Evolutionary conservation across 2,329 filamentous ascomycete genomes (phyloP).

Genomic region (Fusarium nematophilum): DNA sequence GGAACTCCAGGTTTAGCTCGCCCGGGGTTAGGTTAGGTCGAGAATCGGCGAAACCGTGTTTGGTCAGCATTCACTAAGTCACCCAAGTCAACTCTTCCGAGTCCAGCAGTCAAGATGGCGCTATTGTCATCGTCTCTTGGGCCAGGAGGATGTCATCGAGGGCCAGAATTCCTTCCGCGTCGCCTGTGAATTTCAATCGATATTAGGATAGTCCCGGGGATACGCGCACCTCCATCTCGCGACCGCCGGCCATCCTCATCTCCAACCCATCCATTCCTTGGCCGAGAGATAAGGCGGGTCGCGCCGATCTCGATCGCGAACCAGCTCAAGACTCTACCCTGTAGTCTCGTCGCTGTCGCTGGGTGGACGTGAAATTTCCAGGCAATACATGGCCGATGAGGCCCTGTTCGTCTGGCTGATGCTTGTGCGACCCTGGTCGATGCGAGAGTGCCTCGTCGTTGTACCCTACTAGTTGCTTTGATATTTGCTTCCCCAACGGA

Average conservation of each 20-base stretch:
- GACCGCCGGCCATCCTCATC: constrained; percentile 10
- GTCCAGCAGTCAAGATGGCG: constrained; percentile 24
- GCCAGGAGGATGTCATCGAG: constrained; percentile 21
- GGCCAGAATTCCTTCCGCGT: constrained; percentile 22
- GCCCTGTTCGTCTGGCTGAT: background rate
- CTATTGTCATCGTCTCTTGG: constrained; percentile 14
- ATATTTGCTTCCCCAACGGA: no score
- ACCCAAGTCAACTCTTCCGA: constrained; percentile 18
- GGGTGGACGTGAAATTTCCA: background rate
- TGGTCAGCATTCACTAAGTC: constrained; percentile 31
- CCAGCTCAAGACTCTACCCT: constrained; percentile 22
- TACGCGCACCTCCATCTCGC: constrained; percentile 7
- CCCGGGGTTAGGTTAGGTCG: constrained; percentile 10
- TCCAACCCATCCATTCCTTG: constrained; percentile 23
- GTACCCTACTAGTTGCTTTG: no score
- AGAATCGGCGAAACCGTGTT: constrained; percentile 28
- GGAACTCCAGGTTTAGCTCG: constrained; percentile 29
- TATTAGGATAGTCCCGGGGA: constrained; percentile 10
- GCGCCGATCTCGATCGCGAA: constrained; percentile 16
- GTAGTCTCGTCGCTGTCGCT: no score
- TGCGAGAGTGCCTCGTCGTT: no score
- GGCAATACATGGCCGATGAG: constrained; percentile 1
- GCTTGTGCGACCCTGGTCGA: no score
- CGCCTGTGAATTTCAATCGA: constrained; percentile 35
- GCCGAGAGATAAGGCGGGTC: constrained; percentile 29